Evolutionary conservation across 495 filamentous ascomycete genomes (phyloP).

Genomic region (Glonium stellatum): DNA sequence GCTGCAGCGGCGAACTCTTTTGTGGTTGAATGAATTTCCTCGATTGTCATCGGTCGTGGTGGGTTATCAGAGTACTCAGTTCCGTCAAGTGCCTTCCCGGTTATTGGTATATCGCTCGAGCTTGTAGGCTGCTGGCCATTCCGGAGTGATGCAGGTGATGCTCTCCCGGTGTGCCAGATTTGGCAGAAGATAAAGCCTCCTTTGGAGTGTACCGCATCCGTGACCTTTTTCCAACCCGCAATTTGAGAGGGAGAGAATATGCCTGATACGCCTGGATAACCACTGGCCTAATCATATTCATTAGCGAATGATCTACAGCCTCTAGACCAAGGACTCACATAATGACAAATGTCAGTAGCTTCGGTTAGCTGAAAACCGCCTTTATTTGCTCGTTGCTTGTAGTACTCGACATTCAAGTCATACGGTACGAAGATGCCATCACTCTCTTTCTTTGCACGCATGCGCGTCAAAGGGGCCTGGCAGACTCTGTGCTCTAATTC

Average conservation of each 20-base stretch:
- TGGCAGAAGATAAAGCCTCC: constrained; percentile 26
- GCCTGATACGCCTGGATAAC: constrained; percentile 27
- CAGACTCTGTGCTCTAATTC: constrained; percentile 23
- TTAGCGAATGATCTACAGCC: not conserved
- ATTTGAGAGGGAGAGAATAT: constrained; percentile 24
- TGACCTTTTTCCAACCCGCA: constrained; percentile 27
- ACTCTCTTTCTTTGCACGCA: constrained; percentile 24
- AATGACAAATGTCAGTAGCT: constrained; percentile 27
- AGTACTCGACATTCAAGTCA: constrained; percentile 27
- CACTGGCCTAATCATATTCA: constrained; percentile 13
- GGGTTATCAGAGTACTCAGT: constrained; percentile 18
- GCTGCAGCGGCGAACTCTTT: constrained; percentile 26
- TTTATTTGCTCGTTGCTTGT: constrained; percentile 23
- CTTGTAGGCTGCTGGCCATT: constrained; percentile 20
- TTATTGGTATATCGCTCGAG: constrained; percentile 26
- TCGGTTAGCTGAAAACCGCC: constrained; percentile 27
- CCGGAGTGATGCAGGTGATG: constrained; percentile 19
- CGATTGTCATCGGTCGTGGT: constrained; percentile 23
- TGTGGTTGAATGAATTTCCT: constrained; percentile 23
- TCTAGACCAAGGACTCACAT: constrained; percentile 6
- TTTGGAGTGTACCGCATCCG: constrained; percentile 28
- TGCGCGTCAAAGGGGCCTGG: constrained; percentile 27
- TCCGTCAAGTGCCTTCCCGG: constrained; percentile 24
- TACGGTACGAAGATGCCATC: constrained; percentile 24
- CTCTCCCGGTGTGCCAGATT: constrained; percentile 28